Evolutionary conservation across 2,329 filamentous ascomycete species (phyloP), one percentile per base, ranked within the genome.

Genomic region (Aspergillus calidoustus): DNA sequence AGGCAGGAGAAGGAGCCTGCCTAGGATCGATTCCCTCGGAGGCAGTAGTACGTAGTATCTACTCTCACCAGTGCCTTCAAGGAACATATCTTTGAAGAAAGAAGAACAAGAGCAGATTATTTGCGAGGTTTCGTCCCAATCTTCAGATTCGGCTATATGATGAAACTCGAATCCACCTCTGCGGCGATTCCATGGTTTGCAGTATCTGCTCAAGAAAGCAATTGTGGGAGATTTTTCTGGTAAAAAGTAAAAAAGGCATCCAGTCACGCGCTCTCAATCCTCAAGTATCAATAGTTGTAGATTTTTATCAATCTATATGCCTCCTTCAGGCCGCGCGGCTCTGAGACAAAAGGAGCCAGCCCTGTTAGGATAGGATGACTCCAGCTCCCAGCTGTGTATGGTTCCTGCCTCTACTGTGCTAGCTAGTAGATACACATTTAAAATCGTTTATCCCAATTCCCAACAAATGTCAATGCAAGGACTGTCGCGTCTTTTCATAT

Each of bases 381-480:
- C 19, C 6, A 28, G 25, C 6, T 28, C 6, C 25, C 25, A 28
- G 22, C 19, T 57, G n/a, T 57, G 41, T 47, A 44, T 31, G 6
- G 31, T 50, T 31, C 46, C 43, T 41, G 22, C 25, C 54, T 50
- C 17, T 28, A 28, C 25, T 28, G 25, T 28, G 25, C 25, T 28
- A 28, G 25, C 4, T 28, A 28, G 25, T 28, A 28, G 25, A 28
- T 28, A 57, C 54, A 41, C 13, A 31, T 7, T 7, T 4, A 31
- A 17, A 38, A 43, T 23, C 46, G 57, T 55, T 64, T 54, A 59
- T 60, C 61, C 60, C 60, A 31, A 38, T 49, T 54, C 22, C 22
- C 25, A 59, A 60, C 61, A 54, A 52, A 41, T 54, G 25, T 57
- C 53, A 59, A 68, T 59, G 65, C 57, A 67, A 66, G 60, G 60